Conservation (phyloP, 2,329 filamentous ascomycete species). For the Hortaea sp. region DNA sequence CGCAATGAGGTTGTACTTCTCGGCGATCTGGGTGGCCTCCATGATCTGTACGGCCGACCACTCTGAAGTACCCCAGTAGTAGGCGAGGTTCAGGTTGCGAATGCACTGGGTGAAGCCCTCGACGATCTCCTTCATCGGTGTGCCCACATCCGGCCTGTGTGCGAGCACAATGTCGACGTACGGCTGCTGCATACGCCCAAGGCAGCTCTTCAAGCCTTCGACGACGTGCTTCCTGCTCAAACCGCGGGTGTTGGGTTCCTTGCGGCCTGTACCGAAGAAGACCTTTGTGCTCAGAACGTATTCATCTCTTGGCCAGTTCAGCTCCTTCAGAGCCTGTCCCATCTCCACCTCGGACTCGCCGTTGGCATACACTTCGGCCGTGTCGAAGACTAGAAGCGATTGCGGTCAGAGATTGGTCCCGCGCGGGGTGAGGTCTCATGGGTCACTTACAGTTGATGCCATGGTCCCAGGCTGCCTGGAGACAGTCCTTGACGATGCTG, state of each 20-base stretch:
- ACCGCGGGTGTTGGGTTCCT: slow-evolving; percentile 48
- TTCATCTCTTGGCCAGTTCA: slow-evolving; percentile 38
- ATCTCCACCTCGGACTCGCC: slow-evolving; percentile 55
- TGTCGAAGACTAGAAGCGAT: slow-evolving; percentile 28
- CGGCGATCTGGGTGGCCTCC: slow-evolving; percentile 46
- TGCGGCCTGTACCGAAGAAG: slow-evolving; percentile 47
- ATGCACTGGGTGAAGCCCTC: slow-evolving; percentile 43
- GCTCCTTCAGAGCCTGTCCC: slow-evolving; percentile 37
- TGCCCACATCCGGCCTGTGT: slow-evolving; percentile 46
- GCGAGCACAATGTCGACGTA: slow-evolving; percentile 59
- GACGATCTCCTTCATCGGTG: slow-evolving; percentile 46
- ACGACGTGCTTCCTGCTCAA: slow-evolving; percentile 42
- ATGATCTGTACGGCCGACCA: slow-evolving; percentile 51
- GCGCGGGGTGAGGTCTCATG: slow-evolving; percentile 10
- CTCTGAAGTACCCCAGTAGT: slow-evolving; percentile 56
- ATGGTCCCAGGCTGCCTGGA: slow-evolving; percentile 40
- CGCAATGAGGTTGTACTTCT: slow-evolving; percentile 50
- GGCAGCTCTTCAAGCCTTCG: slow-evolving; percentile 49
- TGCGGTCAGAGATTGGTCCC: not conserved
- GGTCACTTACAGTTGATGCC: slow-evolving; percentile 34
- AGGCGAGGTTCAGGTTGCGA: slow-evolving; percentile 48
- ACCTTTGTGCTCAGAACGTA: slow-evolving; percentile 36
- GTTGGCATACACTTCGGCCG: slow-evolving; percentile 44
- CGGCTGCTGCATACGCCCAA: slow-evolving; percentile 51
- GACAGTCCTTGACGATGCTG: slow-evolving; percentile 40